Evolutionary conservation across 192 early-diverging fungal genomes (phyloP).

Genomic region (Haplosporangium gracile): DNA sequence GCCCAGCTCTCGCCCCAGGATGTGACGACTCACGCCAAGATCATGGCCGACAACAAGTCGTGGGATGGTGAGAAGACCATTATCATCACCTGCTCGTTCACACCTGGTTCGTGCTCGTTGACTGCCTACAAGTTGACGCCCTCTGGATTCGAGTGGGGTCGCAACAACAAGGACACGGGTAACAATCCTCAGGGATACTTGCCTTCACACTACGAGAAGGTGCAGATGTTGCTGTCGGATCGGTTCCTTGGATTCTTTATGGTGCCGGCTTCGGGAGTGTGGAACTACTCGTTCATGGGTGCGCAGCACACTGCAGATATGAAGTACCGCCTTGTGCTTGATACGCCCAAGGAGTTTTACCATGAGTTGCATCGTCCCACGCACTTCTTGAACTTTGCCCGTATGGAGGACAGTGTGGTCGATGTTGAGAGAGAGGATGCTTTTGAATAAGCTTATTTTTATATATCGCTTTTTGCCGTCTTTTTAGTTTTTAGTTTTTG

Average conservation of each 20-base stretch:
- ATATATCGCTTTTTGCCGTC: neutral
- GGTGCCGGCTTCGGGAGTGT: slow-evolving; percentile 95
- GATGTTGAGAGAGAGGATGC: slow-evolving; percentile 73
- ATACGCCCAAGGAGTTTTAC: slow-evolving; percentile 97
- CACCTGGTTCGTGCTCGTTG: slow-evolving; percentile 96
- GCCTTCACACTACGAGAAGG: slow-evolving; percentile 93
- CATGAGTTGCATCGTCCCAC: slow-evolving; percentile 95
- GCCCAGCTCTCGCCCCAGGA: slow-evolving; percentile 92
- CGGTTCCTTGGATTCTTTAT: slow-evolving; percentile 98
- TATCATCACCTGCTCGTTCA: slow-evolving; percentile 95
- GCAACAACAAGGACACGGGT: slow-evolving; percentile 90
- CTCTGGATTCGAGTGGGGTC: slow-evolving; percentile 97
- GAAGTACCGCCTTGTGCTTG: slow-evolving; percentile 91
- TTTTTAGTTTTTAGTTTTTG: neutral
- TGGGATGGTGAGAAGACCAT: slow-evolving; percentile 98
- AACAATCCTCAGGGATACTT: slow-evolving; percentile 90
- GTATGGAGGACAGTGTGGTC: slow-evolving; percentile 69
- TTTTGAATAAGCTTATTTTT: slow-evolving; percentile 61
- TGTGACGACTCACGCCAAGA: slow-evolving; percentile 90
- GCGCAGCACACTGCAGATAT: slow-evolving; percentile 92
- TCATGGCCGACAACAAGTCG: slow-evolving; percentile 86
- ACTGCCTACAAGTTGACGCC: slow-evolving; percentile 97
- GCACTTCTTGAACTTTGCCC: slow-evolving; percentile 95
- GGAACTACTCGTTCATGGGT: slow-evolving; percentile 99
- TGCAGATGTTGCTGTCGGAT: slow-evolving; percentile 97